phyloP scores from a whole-genome alignment of 2,329 filamentous ascomycete species.

The Cladophialophora bantiana region DNA sequence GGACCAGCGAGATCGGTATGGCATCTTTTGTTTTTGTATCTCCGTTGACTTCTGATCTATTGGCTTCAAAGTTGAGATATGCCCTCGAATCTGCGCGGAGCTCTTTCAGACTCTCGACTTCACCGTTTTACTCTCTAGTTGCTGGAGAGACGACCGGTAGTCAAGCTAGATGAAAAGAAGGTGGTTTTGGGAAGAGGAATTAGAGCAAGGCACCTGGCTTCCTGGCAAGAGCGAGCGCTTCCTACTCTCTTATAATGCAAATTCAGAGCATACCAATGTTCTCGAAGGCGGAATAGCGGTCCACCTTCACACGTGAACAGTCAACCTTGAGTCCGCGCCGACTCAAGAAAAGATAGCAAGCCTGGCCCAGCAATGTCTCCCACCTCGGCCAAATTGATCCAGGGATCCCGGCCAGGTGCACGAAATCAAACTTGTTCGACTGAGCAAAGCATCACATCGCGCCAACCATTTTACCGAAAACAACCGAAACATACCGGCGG shows the following conservation, averaged over 20 bases:
- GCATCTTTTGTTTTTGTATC: conserved; percentile 45
- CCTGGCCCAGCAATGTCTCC: too few relatives aligned
- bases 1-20: conserved; percentile 53
- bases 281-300: not conserved
- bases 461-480: not conserved
- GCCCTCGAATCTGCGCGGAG: not conserved
- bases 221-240: not conserved
- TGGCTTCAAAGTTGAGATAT: not conserved
- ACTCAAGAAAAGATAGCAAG: not conserved
- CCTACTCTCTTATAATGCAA: not conserved
- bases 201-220: not conserved
- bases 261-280: not conserved
- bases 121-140: not conserved
- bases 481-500: not conserved
- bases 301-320: not conserved
- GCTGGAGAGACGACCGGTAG: not conserved
- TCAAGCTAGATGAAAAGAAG: not conserved
- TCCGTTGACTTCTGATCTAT: not conserved
- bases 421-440: too few relatives aligned
- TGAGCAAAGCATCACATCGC: not conserved
- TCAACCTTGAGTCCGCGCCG: not conserved
- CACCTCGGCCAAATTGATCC: too few relatives aligned
- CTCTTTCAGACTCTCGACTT: not conserved
- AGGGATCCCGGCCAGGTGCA: too few relatives aligned
- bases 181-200: not conserved